phyloP scores from a whole-genome alignment of 2,329 filamentous ascomycete species.

The Aspergillus puulaauensis region DNA sequence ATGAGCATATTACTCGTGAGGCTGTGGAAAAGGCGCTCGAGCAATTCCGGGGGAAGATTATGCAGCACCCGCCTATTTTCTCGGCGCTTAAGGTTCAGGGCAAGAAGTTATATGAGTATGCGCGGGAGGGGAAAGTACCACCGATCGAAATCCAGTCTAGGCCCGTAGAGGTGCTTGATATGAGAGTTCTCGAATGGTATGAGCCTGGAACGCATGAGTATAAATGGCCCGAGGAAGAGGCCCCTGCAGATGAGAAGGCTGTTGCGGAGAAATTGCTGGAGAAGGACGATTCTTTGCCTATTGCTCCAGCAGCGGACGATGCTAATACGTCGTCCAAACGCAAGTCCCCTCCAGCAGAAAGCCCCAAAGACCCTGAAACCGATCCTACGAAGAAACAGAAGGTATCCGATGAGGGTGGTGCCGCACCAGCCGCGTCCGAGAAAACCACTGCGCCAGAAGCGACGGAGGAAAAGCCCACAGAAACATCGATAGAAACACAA shows the following conservation, averaged over 20 bases:
- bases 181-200: slow-evolving; percentile 81
- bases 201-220: slow-evolving; percentile 78
- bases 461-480: not conserved
- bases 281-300: slow-evolving; percentile 31
- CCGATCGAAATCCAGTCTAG: slow-evolving; percentile 81
- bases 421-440: slow-evolving; percentile 19
- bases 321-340: slow-evolving; percentile 30
- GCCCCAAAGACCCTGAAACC: slow-evolving; percentile 16
- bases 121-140: slow-evolving; percentile 80
- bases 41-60: slow-evolving; percentile 76
- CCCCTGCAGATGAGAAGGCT: slow-evolving; percentile 70
- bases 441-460: slow-evolving; percentile 6
- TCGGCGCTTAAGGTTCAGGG: slow-evolving; percentile 91
- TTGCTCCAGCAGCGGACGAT: slow-evolving; percentile 27
- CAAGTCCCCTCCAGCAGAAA: slow-evolving; percentile 32
- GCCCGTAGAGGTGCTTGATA: slow-evolving; percentile 71
- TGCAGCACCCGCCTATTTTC: slow-evolving; percentile 89
- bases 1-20: slow-evolving; percentile 77
- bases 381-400: slow-evolving; percentile 31
- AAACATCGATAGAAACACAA: not conserved
- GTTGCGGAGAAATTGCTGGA: slow-evolving; percentile 68
- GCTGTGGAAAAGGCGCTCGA: slow-evolving; percentile 74
- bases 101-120: slow-evolving; percentile 94
- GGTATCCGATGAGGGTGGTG: slow-evolving; percentile 26
- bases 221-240: slow-evolving; percentile 77